These are phyloP conservation scores for Coemansia sp. DNA, from an alignment of 192 early-diverging fungal species.

Conservation along the genomic window DNA sequence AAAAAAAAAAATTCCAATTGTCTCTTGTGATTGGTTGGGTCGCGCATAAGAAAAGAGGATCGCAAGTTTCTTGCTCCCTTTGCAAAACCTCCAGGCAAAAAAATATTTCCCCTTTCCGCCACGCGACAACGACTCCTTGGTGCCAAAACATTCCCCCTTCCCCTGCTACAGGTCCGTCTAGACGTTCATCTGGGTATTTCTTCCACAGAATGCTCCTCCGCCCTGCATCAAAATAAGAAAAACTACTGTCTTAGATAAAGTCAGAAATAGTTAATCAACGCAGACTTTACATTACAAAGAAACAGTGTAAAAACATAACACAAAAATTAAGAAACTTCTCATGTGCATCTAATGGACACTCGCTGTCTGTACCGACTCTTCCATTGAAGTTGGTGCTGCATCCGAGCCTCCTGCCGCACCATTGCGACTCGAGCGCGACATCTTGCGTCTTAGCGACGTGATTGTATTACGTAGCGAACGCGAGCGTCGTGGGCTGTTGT, in stretches of 20 bases:
- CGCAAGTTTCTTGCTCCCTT: background rate
- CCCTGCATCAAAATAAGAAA: background rate
- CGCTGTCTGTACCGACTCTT: constrained; percentile 18
- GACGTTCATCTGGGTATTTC: too few species aligned
- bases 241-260: background rate
- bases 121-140: background rate
- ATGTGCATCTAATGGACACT: constrained; percentile 18
- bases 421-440: constrained; percentile 43
- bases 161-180: too few species aligned
- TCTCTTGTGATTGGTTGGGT: background rate
- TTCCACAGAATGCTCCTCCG: background rate
- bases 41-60: background rate
- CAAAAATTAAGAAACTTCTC: background rate
- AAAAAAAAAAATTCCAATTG: background rate
- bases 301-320: background rate
- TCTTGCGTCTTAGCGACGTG: constrained; percentile 45
- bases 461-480: constrained; percentile 51
- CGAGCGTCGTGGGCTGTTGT: constrained; percentile 41
- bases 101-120: background rate
- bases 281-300: background rate
- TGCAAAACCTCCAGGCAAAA: background rate
- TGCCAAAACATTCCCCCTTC: background rate
- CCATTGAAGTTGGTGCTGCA: constrained; percentile 27
- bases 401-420: constrained; percentile 11
- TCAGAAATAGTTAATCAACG: background rate